Conservation (phyloP, 2,329 filamentous ascomycete species). For the Aspergillus terreus region DNA sequence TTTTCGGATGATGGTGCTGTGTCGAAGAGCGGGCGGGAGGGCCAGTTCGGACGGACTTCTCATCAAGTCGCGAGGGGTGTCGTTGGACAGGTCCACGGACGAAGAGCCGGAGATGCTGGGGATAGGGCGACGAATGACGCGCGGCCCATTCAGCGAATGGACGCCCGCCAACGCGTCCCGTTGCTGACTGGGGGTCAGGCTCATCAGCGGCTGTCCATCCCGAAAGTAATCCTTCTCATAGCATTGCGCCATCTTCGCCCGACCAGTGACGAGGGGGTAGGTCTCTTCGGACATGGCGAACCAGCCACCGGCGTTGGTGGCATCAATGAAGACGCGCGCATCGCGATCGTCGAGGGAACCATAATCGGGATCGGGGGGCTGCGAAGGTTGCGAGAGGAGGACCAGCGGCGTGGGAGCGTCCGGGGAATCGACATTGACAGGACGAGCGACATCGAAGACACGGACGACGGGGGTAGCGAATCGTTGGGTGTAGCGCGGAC, state of each 20-base stretch:
- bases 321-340: slow-evolving; percentile 77
- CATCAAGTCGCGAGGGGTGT: slow-evolving; percentile 35
- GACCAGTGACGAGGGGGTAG: slow-evolving; percentile 81
- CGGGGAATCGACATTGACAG: slow-evolving; percentile 60
- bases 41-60: slow-evolving; percentile 35
- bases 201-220: slow-evolving; percentile 35
- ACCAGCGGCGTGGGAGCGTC: slow-evolving; percentile 67
- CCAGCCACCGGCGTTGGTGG: slow-evolving; percentile 82
- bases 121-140: slow-evolving; percentile 35
- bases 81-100: slow-evolving; percentile 32
- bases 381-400: slow-evolving; percentile 78
- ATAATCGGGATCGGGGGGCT: slow-evolving; percentile 50
- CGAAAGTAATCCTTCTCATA: slow-evolving; percentile 51
- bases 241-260: slow-evolving; percentile 55
- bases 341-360: slow-evolving; percentile 50
- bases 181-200: slow-evolving; percentile 45
- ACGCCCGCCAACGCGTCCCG: slow-evolving; percentile 66
- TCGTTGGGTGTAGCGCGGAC: slow-evolving; percentile 63
- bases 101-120: slow-evolving; percentile 44
- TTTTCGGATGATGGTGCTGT: slow-evolving; percentile 44
- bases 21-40: slow-evolving; percentile 36
- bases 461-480: slow-evolving; percentile 76
- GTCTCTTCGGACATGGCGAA: slow-evolving; percentile 84
- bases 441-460: slow-evolving; percentile 83
- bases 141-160: slow-evolving; percentile 57